phyloP scores from a whole-genome alignment of 805 yeast genomes.

The Starmerella scarabaei region DNA sequence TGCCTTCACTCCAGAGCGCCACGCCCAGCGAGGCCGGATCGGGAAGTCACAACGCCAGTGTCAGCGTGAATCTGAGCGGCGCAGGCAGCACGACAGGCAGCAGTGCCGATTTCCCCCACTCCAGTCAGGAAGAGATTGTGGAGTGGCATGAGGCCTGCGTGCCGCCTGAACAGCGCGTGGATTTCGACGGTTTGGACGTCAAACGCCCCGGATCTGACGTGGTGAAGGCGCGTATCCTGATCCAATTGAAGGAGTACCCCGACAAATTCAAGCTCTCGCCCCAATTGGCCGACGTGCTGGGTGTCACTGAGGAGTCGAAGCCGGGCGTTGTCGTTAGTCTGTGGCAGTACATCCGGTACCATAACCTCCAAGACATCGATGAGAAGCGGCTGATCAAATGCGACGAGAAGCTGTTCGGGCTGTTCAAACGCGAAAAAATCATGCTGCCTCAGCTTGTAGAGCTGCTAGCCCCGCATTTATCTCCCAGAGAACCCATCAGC shows the following conservation, averaged over 20 bases:
- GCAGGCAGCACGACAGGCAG: background rate
- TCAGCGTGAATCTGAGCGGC: no score
- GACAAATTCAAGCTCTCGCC: constrained; percentile 51
- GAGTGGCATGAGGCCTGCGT: constrained; percentile 70
- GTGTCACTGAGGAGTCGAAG: constrained; percentile 66
- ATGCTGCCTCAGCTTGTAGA: constrained; percentile 63
- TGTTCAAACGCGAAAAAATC: constrained; percentile 39
- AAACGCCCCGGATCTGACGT: constrained; percentile 62
- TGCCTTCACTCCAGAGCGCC: background rate
- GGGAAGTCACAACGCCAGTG: background rate
- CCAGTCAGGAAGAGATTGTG: constrained; percentile 32
- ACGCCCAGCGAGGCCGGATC: background rate
- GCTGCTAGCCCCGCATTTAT: constrained; percentile 49
- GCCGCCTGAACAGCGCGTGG: constrained; percentile 29
- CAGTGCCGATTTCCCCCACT: background rate
- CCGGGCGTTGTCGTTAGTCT: constrained; percentile 69
- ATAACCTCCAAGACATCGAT: constrained; percentile 46
- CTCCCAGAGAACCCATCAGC: constrained; percentile 68
- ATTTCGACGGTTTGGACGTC: constrained; percentile 83
- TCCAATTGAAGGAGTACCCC: constrained; percentile 71
- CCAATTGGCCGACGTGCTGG: constrained; percentile 56
- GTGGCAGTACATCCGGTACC: constrained; percentile 65
- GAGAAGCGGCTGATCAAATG: constrained; percentile 43
- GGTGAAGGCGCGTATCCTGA: constrained; percentile 54
- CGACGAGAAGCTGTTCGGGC: constrained; percentile 34